Base-by-base conservation (phyloP, 352 stramenopile species). In the Pythium brassicae region DNA sequence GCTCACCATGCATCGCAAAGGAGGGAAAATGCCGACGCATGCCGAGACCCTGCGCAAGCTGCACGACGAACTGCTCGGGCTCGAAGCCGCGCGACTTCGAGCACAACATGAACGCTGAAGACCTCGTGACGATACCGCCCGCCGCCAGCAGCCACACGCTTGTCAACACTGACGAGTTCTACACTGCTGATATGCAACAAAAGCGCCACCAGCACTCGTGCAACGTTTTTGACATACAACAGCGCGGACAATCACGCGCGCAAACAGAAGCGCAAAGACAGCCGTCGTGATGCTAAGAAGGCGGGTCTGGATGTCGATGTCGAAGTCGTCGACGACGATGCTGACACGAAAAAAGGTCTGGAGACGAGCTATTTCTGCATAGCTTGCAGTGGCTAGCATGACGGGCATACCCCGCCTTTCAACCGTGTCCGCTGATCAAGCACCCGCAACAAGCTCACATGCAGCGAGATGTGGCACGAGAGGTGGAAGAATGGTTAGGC, bases 221-320 rank as follows among this genome's bases (percentile, higher is more conserved):
- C 29, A 66, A 70, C 19, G 63, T 70, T n/a, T n/a, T n/a, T n/a
- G n/a, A 53, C 58, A 1, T 59, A 49, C 29, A n/a, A n/a, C n/a
- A n/a, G n/a, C n/a, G n/a, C n/a, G n/a, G n/a, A n/a, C n/a, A n/a
- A n/a, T n/a, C n/a, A n/a, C n/a, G n/a, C n/a, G n/a, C n/a, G n/a
- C n/a, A n/a, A n/a, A n/a, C n/a, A n/a, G n/a, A n/a, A n/a, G n/a
- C n/a, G n/a, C n/a, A n/a, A n/a, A n/a, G n/a, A n/a, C n/a, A n/a
- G n/a, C n/a, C n/a, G n/a, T n/a, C n/a, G n/a, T n/a, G n/a, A n/a
- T n/a, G n/a, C n/a, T n/a, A n/a, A n/a, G n/a, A n/a, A n/a, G n/a
- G n/a, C n/a, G n/a, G n/a, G n/a, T n/a, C n/a, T n/a, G n/a, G n/a
- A n/a, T n/a, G n/a, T n/a, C n/a, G n/a, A n/a, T n/a, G n/a, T n/a